phyloP scores from a whole-genome alignment of 495 filamentous ascomycete species.

The Neurospora sp. region DNA sequence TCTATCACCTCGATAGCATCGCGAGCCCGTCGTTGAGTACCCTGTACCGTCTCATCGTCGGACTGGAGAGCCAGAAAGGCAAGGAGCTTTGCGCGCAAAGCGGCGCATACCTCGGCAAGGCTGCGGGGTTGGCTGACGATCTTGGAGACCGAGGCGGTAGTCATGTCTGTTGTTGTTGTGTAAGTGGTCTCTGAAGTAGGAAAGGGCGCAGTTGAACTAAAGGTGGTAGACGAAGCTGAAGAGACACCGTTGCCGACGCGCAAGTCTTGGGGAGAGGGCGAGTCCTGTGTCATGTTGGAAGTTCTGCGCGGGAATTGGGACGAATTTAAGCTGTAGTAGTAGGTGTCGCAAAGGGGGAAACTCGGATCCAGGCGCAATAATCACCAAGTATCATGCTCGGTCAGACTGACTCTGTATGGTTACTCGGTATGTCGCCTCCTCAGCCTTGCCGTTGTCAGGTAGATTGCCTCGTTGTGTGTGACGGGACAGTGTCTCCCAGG shows the following conservation, averaged over 20 bases:
- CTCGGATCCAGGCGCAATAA: not conserved
- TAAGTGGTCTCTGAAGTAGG: not conserved
- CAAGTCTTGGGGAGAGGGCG: conserved; percentile 5
- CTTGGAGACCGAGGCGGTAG: conserved; percentile 1
- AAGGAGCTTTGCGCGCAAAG: conserved; percentile 52
- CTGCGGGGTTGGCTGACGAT: conserved; percentile 1
- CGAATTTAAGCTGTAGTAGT: not conserved
- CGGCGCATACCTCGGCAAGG: conserved; percentile 20
- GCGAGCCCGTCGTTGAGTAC: conserved; percentile 63
- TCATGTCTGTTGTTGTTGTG: not conserved
- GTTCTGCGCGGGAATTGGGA: not conserved
- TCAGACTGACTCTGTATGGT: not conserved
- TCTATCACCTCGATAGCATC: conserved; percentile 60
- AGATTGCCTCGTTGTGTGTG: not conserved
- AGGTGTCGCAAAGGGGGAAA: not conserved
- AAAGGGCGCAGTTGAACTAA: not conserved
- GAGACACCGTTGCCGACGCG: conserved; percentile 9
- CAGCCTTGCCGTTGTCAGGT: not conserved
- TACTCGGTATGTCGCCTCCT: not conserved
- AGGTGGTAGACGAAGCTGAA: not conserved
- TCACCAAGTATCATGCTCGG: not conserved
- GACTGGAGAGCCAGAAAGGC: conserved; percentile 54
- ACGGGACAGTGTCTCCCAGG: not conserved
- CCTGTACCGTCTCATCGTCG: conserved; percentile 45
- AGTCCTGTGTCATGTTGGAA: conserved; percentile 6